Conservation (phyloP, 768 basidiomycete species). For the Piloderma croceum region DNA sequence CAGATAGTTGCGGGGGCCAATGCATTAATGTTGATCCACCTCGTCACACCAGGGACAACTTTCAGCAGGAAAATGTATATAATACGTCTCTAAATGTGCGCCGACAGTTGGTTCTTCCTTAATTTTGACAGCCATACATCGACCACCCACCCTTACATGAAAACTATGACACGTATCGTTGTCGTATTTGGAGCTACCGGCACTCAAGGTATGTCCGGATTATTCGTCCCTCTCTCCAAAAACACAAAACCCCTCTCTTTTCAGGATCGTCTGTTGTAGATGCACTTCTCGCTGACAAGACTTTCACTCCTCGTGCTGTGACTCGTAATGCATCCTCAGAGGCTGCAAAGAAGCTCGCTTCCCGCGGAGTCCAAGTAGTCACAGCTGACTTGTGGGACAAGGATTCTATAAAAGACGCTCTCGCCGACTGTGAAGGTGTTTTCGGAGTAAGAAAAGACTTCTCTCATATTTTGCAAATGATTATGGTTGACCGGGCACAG, state of each 20-base stretch:
- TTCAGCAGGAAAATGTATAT: too few relatives aligned
- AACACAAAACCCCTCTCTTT: not conserved
- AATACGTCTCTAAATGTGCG: too few relatives aligned
- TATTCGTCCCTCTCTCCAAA: not conserved
- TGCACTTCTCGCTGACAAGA: constrained; percentile 27
- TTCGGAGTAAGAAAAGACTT: constrained; percentile 21
- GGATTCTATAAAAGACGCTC: constrained; percentile 19
- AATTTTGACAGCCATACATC: too few relatives aligned
- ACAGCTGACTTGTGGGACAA: constrained; percentile 21
- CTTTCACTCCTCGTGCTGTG: constrained; percentile 29
- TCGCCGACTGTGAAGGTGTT: constrained; percentile 26
- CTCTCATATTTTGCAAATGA: not conserved
- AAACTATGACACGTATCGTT: constrained; percentile 19
- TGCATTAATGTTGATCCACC: too few relatives aligned
- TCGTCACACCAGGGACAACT: too few relatives aligned
- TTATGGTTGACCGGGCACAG: not conserved
- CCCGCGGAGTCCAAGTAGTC: constrained; percentile 18
- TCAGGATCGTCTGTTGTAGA: constrained; percentile 23
- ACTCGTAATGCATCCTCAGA: constrained; percentile 25
- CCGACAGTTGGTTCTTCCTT: too few relatives aligned
- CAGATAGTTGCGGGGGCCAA: too few relatives aligned
- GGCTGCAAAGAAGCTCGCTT: constrained; percentile 18
- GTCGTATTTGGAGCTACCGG: constrained; percentile 34
- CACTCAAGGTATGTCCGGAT: constrained; percentile 23
- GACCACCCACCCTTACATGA: not conserved